Base-by-base conservation (phyloP, 495 filamentous ascomycete genomes). In the Penicillium salamii region DNA sequence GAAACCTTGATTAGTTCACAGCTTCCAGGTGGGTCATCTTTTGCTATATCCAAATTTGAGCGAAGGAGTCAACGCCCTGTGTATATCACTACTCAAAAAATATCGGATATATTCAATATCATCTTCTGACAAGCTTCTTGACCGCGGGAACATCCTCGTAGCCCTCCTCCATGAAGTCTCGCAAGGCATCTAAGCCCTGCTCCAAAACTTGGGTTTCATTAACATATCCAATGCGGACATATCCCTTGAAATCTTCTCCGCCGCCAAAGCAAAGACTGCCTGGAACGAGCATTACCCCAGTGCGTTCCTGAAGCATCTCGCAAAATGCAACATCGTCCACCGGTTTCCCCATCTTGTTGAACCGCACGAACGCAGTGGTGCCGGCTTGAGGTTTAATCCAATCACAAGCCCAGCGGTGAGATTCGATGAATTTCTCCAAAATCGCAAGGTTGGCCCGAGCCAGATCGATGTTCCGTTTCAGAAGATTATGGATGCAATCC, bases 331-430 rank as follows among this genome's bases (percentile, higher is more conserved):
- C 78, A 52, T 91, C 87, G 52, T 95, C 80, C 1, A 95, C 76
- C 2, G 84, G 76, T 54, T 75, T 72, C 2, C 91, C 88, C 47
- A 73, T 74, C 45, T 77, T 71, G 4, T 54, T 72, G 52, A 96
- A 89, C 49, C 79, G 82, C 18, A 95, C 75, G 57, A 95, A 86
- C 1, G 87, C 88, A 4, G 87, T 95, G 2, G 90, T 95, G 0
- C 91, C 91, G 3, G 87, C 90, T 13, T 82, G 84, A 7, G 91
- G 91, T 62, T 81, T 88, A 3, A 82, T 73, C 87, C 89, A 92
- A 9, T 79, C 69, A 52, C 83, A 90, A 1, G 79, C 75, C 62
- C 75, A 76, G 17, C 79, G 70, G 53, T 90, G 78, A 21, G 78
- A 69, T 18, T 81, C 72, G 14, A 95, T 76, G 52, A 90, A 95